phyloP scores from a whole-genome alignment of 2,329 filamentous ascomycete species.

The Pestalotiopsis sp. region DNA sequence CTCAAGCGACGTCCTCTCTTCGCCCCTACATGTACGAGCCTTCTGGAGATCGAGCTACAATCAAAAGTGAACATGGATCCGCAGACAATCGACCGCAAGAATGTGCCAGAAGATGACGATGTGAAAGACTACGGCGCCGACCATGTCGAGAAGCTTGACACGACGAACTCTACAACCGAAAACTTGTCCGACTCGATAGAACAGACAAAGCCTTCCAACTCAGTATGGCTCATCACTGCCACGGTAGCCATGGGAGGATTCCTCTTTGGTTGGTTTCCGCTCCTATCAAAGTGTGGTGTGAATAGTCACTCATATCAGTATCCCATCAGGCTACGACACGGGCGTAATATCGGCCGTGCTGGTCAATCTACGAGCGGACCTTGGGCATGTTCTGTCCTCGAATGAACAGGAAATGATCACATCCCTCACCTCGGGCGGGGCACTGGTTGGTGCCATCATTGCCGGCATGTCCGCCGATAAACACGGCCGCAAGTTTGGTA shows the following conservation, averaged over 20 bases:
- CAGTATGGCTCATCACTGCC: not conserved
- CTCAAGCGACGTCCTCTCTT: not conserved
- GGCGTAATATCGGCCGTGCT: constrained; percentile 35
- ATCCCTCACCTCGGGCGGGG: constrained; percentile 35
- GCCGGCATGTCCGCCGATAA: constrained; percentile 39
- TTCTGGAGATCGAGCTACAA: not conserved
- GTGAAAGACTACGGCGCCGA: not conserved
- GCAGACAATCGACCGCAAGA: not conserved
- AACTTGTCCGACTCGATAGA: not conserved
- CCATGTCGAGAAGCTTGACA: constrained; percentile 2
- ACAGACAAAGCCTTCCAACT: not conserved
- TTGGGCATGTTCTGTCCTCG: constrained; percentile 41
- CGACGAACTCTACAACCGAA: not conserved
- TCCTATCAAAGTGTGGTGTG: too few relatives aligned
- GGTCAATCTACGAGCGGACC: constrained; percentile 39
- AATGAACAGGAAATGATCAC: constrained; percentile 38
- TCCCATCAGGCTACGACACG: constrained; percentile 1
- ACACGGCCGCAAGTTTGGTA: constrained; percentile 40
- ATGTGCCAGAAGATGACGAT: not conserved
- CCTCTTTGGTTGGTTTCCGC: not conserved
- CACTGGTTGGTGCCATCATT: constrained; percentile 44
- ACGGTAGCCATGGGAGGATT: not conserved
- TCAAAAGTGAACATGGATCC: not conserved
- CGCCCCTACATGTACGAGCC: not conserved
- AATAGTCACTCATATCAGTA: not conserved